These are phyloP conservation scores for Linum trigynum DNA, from an alignment of 345 rosid genomes.

Conservation along the genomic window DNA sequence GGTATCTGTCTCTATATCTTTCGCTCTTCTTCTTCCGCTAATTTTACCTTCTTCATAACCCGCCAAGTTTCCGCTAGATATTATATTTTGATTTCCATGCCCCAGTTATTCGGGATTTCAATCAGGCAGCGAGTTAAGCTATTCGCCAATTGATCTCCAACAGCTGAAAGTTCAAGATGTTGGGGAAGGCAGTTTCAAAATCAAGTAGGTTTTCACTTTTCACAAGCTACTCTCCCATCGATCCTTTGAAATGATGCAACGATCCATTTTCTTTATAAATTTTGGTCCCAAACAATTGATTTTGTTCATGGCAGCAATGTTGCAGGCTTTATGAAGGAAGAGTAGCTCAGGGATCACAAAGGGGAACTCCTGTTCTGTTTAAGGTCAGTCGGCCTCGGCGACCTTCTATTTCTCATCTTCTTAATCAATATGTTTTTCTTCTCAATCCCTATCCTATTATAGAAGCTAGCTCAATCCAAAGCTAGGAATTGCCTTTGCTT, in stretches of 20 bases:
- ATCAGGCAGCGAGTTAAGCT: slow-evolving; percentile 38
- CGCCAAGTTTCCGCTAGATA: background rate
- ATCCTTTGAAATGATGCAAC: background rate
- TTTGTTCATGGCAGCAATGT: slow-evolving; percentile 37
- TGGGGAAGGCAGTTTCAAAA: slow-evolving; percentile 79
- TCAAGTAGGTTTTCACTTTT: slow-evolving; percentile 40
- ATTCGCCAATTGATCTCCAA: slow-evolving; percentile 33
- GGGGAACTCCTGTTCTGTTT: slow-evolving; percentile 56
- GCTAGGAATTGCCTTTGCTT: background rate
- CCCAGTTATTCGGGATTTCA: slow-evolving; percentile 60
- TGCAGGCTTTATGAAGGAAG: slow-evolving; percentile 95
- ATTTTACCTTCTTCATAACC: background rate
- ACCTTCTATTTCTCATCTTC: no score
- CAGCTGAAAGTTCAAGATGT: slow-evolving; percentile 62
- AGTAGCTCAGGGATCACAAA: slow-evolving; percentile 61
- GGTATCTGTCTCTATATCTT: slow-evolving; percentile 30
- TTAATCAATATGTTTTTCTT: background rate
- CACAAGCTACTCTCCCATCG: background rate
- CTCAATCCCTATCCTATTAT: background rate
- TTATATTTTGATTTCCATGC: background rate
- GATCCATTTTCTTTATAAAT: background rate
- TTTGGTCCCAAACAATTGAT: background rate
- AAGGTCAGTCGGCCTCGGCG: slow-evolving; percentile 37
- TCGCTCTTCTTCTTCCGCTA: background rate
- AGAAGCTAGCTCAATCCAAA: background rate